Evolutionary conservation across 352 stramenopile genomes (phyloP), one percentile per base, ranked within the genome.

Genomic region (Pythium graminicola): DNA sequence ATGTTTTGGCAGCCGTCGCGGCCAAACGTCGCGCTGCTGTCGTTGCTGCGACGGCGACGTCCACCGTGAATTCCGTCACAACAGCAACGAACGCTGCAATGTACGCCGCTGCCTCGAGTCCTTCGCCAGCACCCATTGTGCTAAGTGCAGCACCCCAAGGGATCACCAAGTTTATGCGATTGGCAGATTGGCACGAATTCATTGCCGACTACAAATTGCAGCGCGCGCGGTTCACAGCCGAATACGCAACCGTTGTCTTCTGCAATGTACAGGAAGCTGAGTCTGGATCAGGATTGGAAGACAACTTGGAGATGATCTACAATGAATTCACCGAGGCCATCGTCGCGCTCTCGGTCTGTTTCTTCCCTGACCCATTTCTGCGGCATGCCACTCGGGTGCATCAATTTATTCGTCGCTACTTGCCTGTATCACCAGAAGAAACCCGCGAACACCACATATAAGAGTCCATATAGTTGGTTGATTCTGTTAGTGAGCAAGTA

Each of bases 281-380:
- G 36, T 54, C 53, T 16, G n/a, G n/a, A n/a, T n/a, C n/a, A n/a
- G 63, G 64, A 11, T 56, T 45, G 17, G 64, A 75, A 20, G 67
- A 77, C n/a, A 52, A 69, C 24, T 57, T 88, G 10, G 75, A 86
- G 44, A 77, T 90, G 69, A 81, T 86, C 36, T 90, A 76, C 65
- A 71, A 65, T 36, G 79, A 83, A 43, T 90, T 88, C 38, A 86
- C 72, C 31, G 79, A 90, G 20, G 79, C 73, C 0, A 62, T 90
- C 41, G 69, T 84, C 23, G 72, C 62, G 14, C 57, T 88, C 31
- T 57, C 76, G 6, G 52, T 72, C 20, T 80, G 67, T 23, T 83
- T 72, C 62, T 76, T 84, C 29, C 79, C 79, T 1, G 71, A 88
- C 28, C 79, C 79, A 49, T 90, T 88, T 40, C 47, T 83, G 7